A percentile compares a stretch with the other conserved stretches of the same genome.
Conservation (phyloP, 768 basidiomycete genomes). For the Royoungia palumana region DNA sequence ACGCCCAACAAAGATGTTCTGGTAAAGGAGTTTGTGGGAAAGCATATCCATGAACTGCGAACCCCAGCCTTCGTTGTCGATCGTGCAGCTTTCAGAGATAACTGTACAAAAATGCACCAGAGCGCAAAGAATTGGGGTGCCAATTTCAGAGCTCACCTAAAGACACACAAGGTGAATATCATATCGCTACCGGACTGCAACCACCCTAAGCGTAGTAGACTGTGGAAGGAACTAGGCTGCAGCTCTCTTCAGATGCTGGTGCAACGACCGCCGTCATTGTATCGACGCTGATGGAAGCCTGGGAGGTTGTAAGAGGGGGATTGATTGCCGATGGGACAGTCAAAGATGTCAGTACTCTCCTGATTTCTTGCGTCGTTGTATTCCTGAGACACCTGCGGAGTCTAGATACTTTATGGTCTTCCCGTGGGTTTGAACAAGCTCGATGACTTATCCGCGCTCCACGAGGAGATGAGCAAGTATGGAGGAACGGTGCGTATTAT, state of each 20-base stretch:
- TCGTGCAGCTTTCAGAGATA: constrained; percentile 63
- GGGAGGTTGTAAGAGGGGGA: constrained; percentile 65
- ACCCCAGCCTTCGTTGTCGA: constrained; percentile 82
- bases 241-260: constrained; percentile 54
- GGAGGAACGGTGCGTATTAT: constrained; percentile 66
- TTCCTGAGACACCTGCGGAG: not conserved
- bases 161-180: constrained; percentile 68
- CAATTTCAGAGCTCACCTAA: constrained; percentile 77
- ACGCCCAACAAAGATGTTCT: constrained; percentile 49
- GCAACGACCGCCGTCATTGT: constrained; percentile 64
- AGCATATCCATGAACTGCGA: constrained; percentile 51
- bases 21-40: constrained; percentile 54
- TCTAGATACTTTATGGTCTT: constrained; percentile 76
- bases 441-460: constrained; percentile 59
- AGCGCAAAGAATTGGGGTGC: constrained; percentile 66
- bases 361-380: not conserved
- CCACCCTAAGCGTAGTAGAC: constrained; percentile 45
- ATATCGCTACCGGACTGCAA: not conserved
- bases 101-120: constrained; percentile 71
- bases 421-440: constrained; percentile 71
- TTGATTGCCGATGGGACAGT: constrained; percentile 69
- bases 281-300: constrained; percentile 83
- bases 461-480: constrained; percentile 49
- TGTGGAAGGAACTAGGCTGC: constrained; percentile 67
- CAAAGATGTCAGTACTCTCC: constrained; percentile 59